Conservation (phyloP, 306 rosid species). For the Trichosanthes truncata region DNA sequence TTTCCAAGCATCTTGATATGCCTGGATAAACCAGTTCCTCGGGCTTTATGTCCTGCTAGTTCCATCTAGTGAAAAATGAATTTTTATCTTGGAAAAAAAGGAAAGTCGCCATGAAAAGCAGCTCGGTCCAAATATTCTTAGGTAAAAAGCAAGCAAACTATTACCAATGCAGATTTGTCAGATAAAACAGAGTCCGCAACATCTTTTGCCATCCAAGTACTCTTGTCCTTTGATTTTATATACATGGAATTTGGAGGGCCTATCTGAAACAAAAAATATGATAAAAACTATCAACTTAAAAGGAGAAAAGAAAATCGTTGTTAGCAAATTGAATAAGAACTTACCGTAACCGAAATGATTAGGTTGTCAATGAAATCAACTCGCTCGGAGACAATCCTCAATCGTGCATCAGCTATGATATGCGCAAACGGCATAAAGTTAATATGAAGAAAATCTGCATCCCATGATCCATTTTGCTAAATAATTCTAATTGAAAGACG, state of each 20-base stretch:
- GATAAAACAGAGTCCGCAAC: slow-evolving; percentile 96
- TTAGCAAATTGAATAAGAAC: slow-evolving; percentile 16
- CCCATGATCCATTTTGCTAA: neutral
- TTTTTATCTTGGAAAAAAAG: neutral
- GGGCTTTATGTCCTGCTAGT: neutral
- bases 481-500: neutral
- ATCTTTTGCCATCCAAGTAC: slow-evolving; percentile 74
- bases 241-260: slow-evolving; percentile 75
- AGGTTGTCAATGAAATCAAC: slow-evolving; percentile 78
- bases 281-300: slow-evolving; percentile 24
- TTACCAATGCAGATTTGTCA: slow-evolving; percentile 90
- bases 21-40: neutral
- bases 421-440: slow-evolving; percentile 10
- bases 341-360: slow-evolving; percentile 85
- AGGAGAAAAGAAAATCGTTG: slow-evolving; percentile 7
- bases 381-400: slow-evolving; percentile 90
- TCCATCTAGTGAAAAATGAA: neutral
- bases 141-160: neutral
- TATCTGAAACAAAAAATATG: slow-evolving; percentile 53
- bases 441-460: slow-evolving; percentile 5
- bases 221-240: slow-evolving; percentile 71
- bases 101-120: neutral
- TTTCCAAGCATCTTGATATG: neutral
- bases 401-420: slow-evolving; percentile 82
- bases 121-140: neutral